These are phyloP conservation scores for Lasiodiplodia theobromae DNA, from an alignment of 2,329 filamentous ascomycete species.

Conservation along the genomic window DNA sequence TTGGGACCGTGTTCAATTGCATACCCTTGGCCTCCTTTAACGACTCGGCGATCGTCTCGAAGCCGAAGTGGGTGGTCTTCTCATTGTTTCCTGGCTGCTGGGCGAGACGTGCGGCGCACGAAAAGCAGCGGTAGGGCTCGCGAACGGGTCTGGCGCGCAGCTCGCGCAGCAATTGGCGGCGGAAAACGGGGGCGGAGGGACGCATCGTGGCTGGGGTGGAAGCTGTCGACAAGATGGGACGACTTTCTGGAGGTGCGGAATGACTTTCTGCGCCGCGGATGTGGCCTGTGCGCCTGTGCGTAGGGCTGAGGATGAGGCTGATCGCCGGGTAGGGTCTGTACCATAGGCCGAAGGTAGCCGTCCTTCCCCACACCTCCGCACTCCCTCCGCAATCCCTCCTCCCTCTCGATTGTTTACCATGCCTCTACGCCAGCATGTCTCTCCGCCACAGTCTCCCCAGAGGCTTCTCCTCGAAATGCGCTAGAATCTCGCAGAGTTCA, in stretches of 20 bases:
- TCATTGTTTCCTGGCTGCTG: slow-evolving; percentile 52
- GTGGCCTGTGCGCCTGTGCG: slow-evolving; percentile 19
- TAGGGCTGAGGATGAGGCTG: slow-evolving; percentile 28
- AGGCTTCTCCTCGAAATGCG: neutral
- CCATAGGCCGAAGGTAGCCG: slow-evolving; percentile 39
- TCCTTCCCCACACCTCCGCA: slow-evolving; percentile 25
- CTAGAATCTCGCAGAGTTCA: slow-evolving; percentile 33
- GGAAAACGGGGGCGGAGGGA: slow-evolving; percentile 37
- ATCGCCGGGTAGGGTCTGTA: neutral
- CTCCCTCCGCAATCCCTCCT: slow-evolving; percentile 33
- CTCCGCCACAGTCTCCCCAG: slow-evolving; percentile 41
- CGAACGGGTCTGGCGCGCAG: slow-evolving; percentile 27
- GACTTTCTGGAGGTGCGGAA: slow-evolving; percentile 17
- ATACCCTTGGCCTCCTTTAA: slow-evolving; percentile 75
- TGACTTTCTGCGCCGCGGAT: slow-evolving; percentile 20
- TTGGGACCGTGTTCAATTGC: neutral
- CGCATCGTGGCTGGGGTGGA: slow-evolving; percentile 34
- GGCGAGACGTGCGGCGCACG: slow-evolving; percentile 53
- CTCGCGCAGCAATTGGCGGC: slow-evolving; percentile 42
- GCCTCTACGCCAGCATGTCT: slow-evolving; percentile 43
- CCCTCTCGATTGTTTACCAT: slow-evolving; percentile 32
- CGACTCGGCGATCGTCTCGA: slow-evolving; percentile 80
- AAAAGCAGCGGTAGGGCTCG: slow-evolving; percentile 58
- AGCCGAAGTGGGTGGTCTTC: slow-evolving; percentile 87
- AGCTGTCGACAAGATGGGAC: slow-evolving; percentile 7